A percentile compares a stretch with the other conserved stretches of the same genome.
Conservation (phyloP, 768 basidiomycete genomes). For the Brasilioporus rufonigricans region DNA sequence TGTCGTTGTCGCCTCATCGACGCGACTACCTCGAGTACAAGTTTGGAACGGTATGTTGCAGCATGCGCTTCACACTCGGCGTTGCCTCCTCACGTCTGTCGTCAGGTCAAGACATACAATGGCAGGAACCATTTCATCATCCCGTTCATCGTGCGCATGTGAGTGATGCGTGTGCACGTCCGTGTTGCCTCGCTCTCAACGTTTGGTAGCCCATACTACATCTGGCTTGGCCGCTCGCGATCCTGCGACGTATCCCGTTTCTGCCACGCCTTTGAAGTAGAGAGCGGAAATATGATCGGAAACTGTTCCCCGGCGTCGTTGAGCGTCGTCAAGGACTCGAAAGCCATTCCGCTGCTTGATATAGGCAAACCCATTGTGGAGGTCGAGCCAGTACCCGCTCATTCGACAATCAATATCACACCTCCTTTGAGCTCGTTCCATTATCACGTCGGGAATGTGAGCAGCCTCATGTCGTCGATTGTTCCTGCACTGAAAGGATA, state of each 20-base stretch:
- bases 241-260: slow-evolving; percentile 54
- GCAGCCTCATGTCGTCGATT: not conserved
- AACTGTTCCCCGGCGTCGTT: slow-evolving; percentile 43
- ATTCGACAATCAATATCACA: slow-evolving; percentile 46
- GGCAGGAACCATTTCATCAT: slow-evolving; percentile 68
- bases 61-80: not conserved
- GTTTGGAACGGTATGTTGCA: slow-evolving; percentile 59
- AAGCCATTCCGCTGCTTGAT: slow-evolving; percentile 40
- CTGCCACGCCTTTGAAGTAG: slow-evolving; percentile 59
- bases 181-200: not conserved
- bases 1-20: slow-evolving; percentile 53
- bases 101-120: slow-evolving; percentile 62
- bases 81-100: not conserved
- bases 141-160: slow-evolving; percentile 67
- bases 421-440: slow-evolving; percentile 62
- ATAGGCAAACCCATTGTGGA: slow-evolving; percentile 39
- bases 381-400: slow-evolving; percentile 15
- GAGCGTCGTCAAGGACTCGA: slow-evolving; percentile 34
- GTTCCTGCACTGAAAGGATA: not conserved
- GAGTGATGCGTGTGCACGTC: slow-evolving; percentile 18
- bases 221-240: slow-evolving; percentile 72
- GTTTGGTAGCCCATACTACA: slow-evolving; percentile 57
- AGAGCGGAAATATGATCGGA: slow-evolving; percentile 58
- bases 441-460: slow-evolving; percentile 52
- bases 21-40: slow-evolving; percentile 76